Percentiles rank a stretch among this genome's conserved stretches.
These are phyloP conservation scores for Fusarium udum DNA, from an alignment of 2,329 filamentous ascomycete genomes.

Conservation along the genomic window DNA sequence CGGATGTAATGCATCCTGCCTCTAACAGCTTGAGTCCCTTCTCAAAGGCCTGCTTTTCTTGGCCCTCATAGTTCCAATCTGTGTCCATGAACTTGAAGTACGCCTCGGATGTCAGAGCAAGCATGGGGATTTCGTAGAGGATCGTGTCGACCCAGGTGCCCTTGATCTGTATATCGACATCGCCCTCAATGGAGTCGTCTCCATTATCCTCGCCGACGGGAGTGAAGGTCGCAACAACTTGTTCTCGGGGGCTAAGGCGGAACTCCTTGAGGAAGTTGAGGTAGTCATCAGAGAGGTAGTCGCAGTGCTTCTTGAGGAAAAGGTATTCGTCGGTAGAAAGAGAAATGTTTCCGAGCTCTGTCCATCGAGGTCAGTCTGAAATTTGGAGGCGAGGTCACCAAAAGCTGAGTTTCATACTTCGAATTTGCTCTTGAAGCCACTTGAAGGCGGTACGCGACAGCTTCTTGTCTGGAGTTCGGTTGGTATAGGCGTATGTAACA, in stretches of 20 bases:
- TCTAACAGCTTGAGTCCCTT: slow-evolving; percentile 84
- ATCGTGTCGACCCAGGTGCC: slow-evolving; percentile 96
- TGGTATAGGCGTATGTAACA: slow-evolving; percentile 94
- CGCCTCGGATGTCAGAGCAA: slow-evolving; percentile 91
- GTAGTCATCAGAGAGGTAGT: slow-evolving; percentile 81
- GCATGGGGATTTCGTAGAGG: slow-evolving; percentile 93
- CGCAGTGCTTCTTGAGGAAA: slow-evolving; percentile 81
- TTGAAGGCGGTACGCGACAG: slow-evolving; percentile 82
- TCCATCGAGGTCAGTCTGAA: slow-evolving; percentile 40
- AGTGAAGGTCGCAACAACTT: slow-evolving; percentile 77
- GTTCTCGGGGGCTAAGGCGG: slow-evolving; percentile 80
- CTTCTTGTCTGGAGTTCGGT: slow-evolving; percentile 93
- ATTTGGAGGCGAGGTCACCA: background rate
- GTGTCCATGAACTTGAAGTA: slow-evolving; percentile 97
- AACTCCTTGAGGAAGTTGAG: slow-evolving; percentile 85
- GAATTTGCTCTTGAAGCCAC: slow-evolving; percentile 87
- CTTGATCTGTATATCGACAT: slow-evolving; percentile 78
- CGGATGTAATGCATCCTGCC: slow-evolving; percentile 87
- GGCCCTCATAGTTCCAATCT: slow-evolving; percentile 89
- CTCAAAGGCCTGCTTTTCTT: slow-evolving; percentile 83
- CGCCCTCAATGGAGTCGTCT: slow-evolving; percentile 73
- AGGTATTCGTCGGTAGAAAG: slow-evolving; percentile 81
- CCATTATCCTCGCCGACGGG: slow-evolving; percentile 65
- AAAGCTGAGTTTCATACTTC: slow-evolving; percentile 64
- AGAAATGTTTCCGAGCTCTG: slow-evolving; percentile 83